A percentile compares a stretch with the other conserved stretches of the same genome.
Conservation (phyloP, 148 eudicot species). For the Cornus kousa region DNA sequence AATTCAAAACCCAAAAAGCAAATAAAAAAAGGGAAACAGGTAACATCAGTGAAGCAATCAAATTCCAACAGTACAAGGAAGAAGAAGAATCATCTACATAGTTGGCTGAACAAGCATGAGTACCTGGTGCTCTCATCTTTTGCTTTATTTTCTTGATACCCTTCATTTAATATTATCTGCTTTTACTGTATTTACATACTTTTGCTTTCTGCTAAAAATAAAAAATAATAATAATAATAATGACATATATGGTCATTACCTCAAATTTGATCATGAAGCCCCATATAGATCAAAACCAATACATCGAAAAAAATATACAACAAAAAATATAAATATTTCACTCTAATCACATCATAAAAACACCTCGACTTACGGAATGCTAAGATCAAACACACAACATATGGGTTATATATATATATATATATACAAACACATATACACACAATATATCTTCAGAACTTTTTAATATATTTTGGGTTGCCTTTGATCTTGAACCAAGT, state of each 20-base stretch:
- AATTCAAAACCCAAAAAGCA: not conserved
- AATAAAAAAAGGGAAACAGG: not conserved
- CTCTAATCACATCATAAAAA: not conserved
- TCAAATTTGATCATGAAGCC: not conserved
- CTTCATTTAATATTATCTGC: constrained; percentile 23
- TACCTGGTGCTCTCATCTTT: constrained; percentile 29
- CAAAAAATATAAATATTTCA: not conserved
- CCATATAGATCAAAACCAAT: not conserved
- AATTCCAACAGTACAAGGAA: constrained; percentile 12
- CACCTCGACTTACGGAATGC: not conserved
- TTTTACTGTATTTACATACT: constrained; percentile 12
- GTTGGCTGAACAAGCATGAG: constrained; percentile 19
- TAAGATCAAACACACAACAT: not conserved
- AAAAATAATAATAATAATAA: not conserved
- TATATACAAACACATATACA: too few relatives aligned
- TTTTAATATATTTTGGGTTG: too few relatives aligned
- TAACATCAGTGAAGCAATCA: not conserved
- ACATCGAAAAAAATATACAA: constrained; percentile 1
- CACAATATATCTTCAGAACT: too few relatives aligned
- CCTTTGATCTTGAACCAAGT: too few relatives aligned
- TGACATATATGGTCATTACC: not conserved
- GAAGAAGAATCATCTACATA: constrained; percentile 18
- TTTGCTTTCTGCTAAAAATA: not conserved
- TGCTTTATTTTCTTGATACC: constrained; percentile 35
- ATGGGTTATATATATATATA: too few relatives aligned